A percentile compares a stretch with the other conserved stretches of the same genome.
phyloP scores from a whole-genome alignment of 2,329 filamentous ascomycete genomes.

The Colletotrichum gloeosporioides region DNA sequence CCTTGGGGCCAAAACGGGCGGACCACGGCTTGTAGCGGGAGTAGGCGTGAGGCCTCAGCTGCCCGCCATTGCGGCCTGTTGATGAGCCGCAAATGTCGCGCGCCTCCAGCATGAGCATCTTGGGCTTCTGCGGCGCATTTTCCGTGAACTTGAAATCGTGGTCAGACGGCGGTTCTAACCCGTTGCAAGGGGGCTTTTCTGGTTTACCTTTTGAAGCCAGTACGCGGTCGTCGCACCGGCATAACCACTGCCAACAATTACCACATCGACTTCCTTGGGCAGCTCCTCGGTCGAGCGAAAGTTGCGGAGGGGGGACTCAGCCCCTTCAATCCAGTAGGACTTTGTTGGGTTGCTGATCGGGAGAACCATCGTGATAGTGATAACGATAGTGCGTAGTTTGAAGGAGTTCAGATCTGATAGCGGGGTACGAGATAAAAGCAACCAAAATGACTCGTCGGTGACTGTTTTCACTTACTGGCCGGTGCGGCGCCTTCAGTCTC shows the following conservation, averaged over 20 bases:
- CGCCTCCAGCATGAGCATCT: slow-evolving; percentile 38
- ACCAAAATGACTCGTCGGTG: neutral
- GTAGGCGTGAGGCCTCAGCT: slow-evolving; percentile 26
- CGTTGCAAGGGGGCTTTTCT: neutral
- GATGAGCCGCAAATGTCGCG: slow-evolving; percentile 40
- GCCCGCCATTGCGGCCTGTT: slow-evolving; percentile 39
- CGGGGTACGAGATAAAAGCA: neutral
- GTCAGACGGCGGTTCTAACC: neutral
- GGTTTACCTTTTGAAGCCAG: slow-evolving; percentile 35
- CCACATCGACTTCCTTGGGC: slow-evolving; percentile 45
- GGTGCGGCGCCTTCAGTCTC: neutral
- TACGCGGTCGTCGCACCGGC: slow-evolving; percentile 49
- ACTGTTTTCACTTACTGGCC: neutral
- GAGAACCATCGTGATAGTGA: neutral
- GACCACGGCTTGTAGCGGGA: slow-evolving; percentile 23
- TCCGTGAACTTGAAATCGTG: neutral
- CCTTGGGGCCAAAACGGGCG: slow-evolving; percentile 23
- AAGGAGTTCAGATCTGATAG: neutral
- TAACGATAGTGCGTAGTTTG: neutral
- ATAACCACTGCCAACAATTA: slow-evolving; percentile 53
- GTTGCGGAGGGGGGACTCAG: slow-evolving; percentile 35
- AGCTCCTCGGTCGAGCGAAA: slow-evolving; percentile 42
- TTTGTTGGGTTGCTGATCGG: slow-evolving; percentile 30
- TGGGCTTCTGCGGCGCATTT: neutral
- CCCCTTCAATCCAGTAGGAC: slow-evolving; percentile 43